Conservation (phyloP, 352 stramenopile genomes). For the Pythium volutum region DNA sequence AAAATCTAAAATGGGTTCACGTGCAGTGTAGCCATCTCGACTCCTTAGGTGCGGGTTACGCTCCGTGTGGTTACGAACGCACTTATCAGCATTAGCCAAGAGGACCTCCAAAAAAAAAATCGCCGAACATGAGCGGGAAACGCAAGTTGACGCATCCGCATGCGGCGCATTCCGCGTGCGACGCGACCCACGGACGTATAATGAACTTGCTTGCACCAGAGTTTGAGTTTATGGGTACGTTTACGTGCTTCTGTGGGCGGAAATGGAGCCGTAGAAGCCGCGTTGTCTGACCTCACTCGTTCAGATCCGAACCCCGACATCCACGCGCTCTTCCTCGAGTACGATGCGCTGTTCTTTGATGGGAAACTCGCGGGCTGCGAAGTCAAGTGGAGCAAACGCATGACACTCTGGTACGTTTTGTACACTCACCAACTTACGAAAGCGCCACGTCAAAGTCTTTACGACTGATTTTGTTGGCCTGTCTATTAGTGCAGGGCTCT, state of each 20-base stretch:
- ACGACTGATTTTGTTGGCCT: neutral
- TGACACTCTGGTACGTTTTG: slow-evolving; percentile 75
- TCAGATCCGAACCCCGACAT: slow-evolving; percentile 83
- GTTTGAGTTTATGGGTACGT: slow-evolving; percentile 60
- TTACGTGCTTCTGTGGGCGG: neutral
- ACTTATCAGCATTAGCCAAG: too few species aligned
- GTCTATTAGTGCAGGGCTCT: slow-evolving; percentile 63
- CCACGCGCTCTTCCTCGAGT: slow-evolving; percentile 74
- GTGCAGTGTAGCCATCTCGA: too few species aligned
- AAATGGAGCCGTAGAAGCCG: slow-evolving; percentile 5
- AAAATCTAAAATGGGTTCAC: too few species aligned
- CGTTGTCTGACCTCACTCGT: neutral
- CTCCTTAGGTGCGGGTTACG: too few species aligned
- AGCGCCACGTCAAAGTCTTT: too few species aligned
- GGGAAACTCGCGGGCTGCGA: slow-evolving; percentile 69
- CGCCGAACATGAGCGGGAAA: slow-evolving; percentile 24
- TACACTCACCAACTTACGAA: too few species aligned
- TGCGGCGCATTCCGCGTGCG: slow-evolving; percentile 2
- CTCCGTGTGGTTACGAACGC: too few species aligned
- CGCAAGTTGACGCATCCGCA: neutral
- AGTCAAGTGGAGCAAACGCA: slow-evolving; percentile 88
- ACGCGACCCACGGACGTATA: neutral
- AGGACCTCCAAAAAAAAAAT: too few species aligned
- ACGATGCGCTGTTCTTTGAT: slow-evolving; percentile 83
- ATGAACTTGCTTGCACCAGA: slow-evolving; percentile 56